Conservation (phyloP, 345 rosid genomes). For the Diplotaxis tenuifolia region DNA sequence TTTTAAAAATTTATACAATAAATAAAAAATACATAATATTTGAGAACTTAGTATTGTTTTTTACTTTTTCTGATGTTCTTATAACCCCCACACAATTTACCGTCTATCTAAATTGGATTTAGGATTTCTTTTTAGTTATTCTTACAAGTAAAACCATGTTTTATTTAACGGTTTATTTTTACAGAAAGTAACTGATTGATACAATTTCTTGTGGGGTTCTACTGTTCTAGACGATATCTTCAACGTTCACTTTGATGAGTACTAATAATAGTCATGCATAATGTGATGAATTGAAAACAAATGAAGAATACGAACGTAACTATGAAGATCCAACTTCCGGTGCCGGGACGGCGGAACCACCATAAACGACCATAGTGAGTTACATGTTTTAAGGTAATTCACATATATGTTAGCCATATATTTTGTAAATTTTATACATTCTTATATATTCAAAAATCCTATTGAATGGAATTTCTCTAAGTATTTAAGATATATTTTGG, state of each 20-base stretch:
- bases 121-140: too few species aligned
- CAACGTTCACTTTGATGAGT: neutral
- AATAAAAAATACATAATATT: too few species aligned
- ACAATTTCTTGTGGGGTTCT: too few species aligned
- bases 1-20: too few species aligned
- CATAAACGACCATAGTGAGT: constrained; percentile 11
- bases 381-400: neutral
- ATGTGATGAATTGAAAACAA: neutral
- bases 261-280: neutral
- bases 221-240: neutral
- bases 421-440: neutral
- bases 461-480: neutral
- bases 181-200: too few species aligned
- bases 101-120: too few species aligned
- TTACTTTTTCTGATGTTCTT: too few species aligned
- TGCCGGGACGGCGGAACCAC: neutral
- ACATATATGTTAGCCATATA: neutral
- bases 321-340: neutral
- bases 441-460: neutral
- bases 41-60: too few species aligned
- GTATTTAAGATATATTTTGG: neutral
- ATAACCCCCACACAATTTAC: too few species aligned
- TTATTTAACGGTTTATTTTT: too few species aligned
- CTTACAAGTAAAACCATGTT: too few species aligned
- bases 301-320: neutral